Conservation (phyloP, 371 early-diverging fungal genomes). For the Mucor piriformis region DNA sequence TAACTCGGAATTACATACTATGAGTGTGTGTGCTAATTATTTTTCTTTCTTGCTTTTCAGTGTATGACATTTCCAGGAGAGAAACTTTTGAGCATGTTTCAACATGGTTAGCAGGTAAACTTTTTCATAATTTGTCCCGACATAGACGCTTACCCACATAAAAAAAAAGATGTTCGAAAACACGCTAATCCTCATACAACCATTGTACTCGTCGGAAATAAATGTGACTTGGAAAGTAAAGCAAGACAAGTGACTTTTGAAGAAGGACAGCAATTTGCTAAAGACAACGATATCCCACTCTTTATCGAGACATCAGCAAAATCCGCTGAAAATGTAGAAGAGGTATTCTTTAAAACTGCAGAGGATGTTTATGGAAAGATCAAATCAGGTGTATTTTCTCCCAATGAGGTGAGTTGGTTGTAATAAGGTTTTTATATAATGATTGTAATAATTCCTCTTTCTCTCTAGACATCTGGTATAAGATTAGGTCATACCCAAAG, state of each 20-base stretch:
- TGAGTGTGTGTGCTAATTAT: neutral
- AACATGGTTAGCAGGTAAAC: constrained; percentile 87
- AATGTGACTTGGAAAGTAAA: constrained; percentile 79
- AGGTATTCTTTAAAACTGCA: constrained; percentile 78
- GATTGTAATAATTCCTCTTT: neutral
- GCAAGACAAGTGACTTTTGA: constrained; percentile 83
- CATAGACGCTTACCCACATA: neutral
- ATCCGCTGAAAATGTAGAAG: constrained; percentile 89
- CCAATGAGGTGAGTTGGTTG: constrained; percentile 62
- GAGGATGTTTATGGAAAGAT: constrained; percentile 85
- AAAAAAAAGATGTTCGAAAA: constrained; percentile 71
- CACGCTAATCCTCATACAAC: constrained; percentile 91
- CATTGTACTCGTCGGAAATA: constrained; percentile 94
- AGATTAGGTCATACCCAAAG: constrained; percentile 49
- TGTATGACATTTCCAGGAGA: constrained; percentile 78
- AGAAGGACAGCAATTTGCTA: constrained; percentile 90
- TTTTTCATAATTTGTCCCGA: neutral
- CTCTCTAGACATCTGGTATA: constrained; percentile 55
- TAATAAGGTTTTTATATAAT: neutral
- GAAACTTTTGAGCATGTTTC: constrained; percentile 92
- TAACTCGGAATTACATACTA: too few relatives aligned
- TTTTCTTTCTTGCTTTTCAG: neutral
- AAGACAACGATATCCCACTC: constrained; percentile 76
- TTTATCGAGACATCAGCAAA: constrained; percentile 96
- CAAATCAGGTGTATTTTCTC: constrained; percentile 74